phyloP scores from a whole-genome alignment of 495 filamentous ascomycete genomes.

The Peziza echinospora region DNA sequence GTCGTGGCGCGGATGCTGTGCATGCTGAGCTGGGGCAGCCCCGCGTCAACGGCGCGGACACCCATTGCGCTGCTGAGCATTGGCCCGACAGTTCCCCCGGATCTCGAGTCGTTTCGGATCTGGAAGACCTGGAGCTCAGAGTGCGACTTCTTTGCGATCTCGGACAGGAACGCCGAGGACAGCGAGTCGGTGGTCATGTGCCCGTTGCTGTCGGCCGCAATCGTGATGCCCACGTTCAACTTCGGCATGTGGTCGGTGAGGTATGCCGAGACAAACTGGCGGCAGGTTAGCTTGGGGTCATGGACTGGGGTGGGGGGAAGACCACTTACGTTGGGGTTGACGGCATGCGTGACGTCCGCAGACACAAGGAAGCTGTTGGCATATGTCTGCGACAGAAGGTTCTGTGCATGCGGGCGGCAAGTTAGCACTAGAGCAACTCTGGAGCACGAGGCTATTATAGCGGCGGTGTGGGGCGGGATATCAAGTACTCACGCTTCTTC shows the following conservation, averaged over 20 bases:
- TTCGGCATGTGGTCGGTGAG: slow-evolving; percentile 66
- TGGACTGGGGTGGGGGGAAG: no score
- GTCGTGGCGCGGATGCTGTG: slow-evolving; percentile 84
- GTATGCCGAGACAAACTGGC: slow-evolving; percentile 47
- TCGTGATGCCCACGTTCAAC: slow-evolving; percentile 71
- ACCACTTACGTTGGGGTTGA: slow-evolving; percentile 60
- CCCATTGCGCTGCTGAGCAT: slow-evolving; percentile 68
- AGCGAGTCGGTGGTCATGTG: slow-evolving; percentile 47
- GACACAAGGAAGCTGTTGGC: slow-evolving; percentile 86
- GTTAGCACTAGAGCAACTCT: neutral
- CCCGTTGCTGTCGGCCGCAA: slow-evolving; percentile 72
- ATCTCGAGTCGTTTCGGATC: slow-evolving; percentile 74
- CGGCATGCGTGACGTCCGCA: slow-evolving; percentile 82
- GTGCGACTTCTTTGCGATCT: slow-evolving; percentile 47
- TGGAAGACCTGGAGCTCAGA: slow-evolving; percentile 71
- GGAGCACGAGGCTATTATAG: no score
- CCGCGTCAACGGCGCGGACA: slow-evolving; percentile 68
- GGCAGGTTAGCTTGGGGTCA: no score
- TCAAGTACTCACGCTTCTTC: slow-evolving; percentile 8
- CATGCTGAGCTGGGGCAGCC: slow-evolving; percentile 85
- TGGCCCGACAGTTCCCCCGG: slow-evolving; percentile 86
- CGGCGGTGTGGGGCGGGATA: no score
- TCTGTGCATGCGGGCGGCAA: slow-evolving; percentile 22
- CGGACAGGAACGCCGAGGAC: slow-evolving; percentile 50
- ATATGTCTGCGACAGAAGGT: slow-evolving; percentile 58